Conservation (phyloP, 1,139 yeast genomes). For the Geotrichum candidum region DNA sequence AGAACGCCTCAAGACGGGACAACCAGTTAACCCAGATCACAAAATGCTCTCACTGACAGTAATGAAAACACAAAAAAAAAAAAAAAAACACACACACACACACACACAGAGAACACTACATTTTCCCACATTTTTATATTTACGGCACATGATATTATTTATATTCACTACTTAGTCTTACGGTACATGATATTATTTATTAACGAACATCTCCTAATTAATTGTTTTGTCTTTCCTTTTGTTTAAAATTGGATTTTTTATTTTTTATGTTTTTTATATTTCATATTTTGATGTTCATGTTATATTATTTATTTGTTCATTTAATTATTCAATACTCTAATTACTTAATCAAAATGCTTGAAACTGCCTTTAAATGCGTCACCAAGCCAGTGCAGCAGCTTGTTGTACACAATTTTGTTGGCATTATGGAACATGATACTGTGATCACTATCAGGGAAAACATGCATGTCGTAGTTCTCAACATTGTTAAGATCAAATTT, state of each 20-base stretch:
- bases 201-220: neutral
- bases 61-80: no score
- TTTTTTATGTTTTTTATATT: neutral
- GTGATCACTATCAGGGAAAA: slow-evolving; percentile 94
- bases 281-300: slow-evolving; percentile 9
- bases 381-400: slow-evolving; percentile 62
- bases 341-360: slow-evolving; percentile 19
- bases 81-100: slow-evolving; percentile 15
- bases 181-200: neutral
- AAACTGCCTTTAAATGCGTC: slow-evolving; percentile 55
- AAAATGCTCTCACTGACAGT: slow-evolving; percentile 7
- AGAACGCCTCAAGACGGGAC: slow-evolving; percentile 44
- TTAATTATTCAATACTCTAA: neutral
- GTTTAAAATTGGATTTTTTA: slow-evolving; percentile 3
- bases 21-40: slow-evolving; percentile 54
- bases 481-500: slow-evolving; percentile 53
- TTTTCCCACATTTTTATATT: no score
- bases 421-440: slow-evolving; percentile 76
- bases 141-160: no score
- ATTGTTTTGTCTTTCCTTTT: neutral
- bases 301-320: neutral
- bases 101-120: slow-evolving; percentile 20
- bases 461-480: slow-evolving; percentile 82
- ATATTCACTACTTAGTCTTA: slow-evolving; percentile 12
- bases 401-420: slow-evolving; percentile 65